These are phyloP conservation scores for Mucor mucedo DNA, from an alignment of 371 early-diverging fungal species.

Conservation along the genomic window DNA sequence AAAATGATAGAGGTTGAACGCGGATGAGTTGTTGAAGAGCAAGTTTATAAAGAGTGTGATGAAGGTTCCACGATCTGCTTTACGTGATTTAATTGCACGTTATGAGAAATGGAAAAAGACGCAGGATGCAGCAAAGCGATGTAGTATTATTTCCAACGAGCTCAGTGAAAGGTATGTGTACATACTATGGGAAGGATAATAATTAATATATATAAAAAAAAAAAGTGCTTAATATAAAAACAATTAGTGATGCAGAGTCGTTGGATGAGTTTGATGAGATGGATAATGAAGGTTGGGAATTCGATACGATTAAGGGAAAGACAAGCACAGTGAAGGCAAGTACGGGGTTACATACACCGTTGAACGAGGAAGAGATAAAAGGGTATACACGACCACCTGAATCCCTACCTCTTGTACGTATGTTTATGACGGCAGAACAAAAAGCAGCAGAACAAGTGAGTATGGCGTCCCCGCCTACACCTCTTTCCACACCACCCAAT, in stretches of 20 bases:
- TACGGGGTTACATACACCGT: background rate
- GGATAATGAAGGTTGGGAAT: slow-evolving; percentile 52
- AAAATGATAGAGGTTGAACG: slow-evolving; percentile 55
- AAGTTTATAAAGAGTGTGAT: slow-evolving; percentile 60
- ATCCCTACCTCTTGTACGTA: slow-evolving; percentile 43
- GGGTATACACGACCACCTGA: slow-evolving; percentile 13
- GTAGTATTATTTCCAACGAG: slow-evolving; percentile 47
- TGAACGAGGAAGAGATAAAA: background rate
- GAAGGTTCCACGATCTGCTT: slow-evolving; percentile 47
- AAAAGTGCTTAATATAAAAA: background rate
- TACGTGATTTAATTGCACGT: slow-evolving; percentile 55
- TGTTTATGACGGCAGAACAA: slow-evolving; percentile 43
- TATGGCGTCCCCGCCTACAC: too few relatives aligned
- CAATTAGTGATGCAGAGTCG: slow-evolving; percentile 28
- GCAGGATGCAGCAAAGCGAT: slow-evolving; percentile 47
- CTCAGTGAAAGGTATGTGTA: slow-evolving; percentile 44
- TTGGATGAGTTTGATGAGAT: slow-evolving; percentile 37
- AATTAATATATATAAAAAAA: background rate
- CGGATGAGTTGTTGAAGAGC: slow-evolving; percentile 62
- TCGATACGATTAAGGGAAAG: slow-evolving; percentile 29
- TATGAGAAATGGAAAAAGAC: slow-evolving; percentile 60
- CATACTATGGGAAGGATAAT: too few relatives aligned
- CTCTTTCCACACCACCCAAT: background rate
- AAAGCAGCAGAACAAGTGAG: slow-evolving; percentile 3
- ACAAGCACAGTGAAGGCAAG: slow-evolving; percentile 9